Base-by-base conservation (phyloP, 176 grass and related monocot genomes). In the Eragrostis curvula region DNA sequence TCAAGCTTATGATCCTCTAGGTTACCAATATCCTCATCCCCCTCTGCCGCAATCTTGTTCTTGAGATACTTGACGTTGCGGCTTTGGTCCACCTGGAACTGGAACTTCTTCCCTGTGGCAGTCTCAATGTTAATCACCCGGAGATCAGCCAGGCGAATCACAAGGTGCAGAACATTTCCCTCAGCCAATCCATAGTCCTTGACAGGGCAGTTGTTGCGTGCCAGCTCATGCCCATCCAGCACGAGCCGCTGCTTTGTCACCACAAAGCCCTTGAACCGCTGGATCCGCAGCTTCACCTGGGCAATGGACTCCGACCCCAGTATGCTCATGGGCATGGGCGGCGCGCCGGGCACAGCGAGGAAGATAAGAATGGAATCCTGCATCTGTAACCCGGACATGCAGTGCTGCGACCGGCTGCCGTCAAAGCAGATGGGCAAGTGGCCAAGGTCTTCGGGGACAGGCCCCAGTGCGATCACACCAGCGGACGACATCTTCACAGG, bases 251-350 rank as follows among this genome's bases (percentile, higher is more conserved):
- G 94, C 46, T 91, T 97, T 12, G 85, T 89, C 36, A 91, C 77
- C 17, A 87, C 80, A 61, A 97, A 97, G 12, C 93, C 93, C 63
- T 86, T 90, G 74, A 70, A 90, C 50, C 70, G 76, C 86, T 97
- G 91, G 86, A 97, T 91, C 58, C 83, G 88, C 74, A 93, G 86
- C 91, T 97, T 97, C 29, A 97, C 94, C 0, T 86, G 91, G 47
- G 88, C 91, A 23, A 97, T 89, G 46, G 94, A 97, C 23, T 97
- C 94, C 0, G 80, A 60, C 40, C 87, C 94, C 57, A 93, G 67
- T 30, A 97, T 84, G 23, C 75, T 85, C 79, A 91, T 89, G 3
- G 91, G 94, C 73, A 93, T 89, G 9, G 66, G 82, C 1, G 84
- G 78, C 14, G 86, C 83, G 14, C 91, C 94, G 8, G 91, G 88